Base-by-base conservation (phyloP, 2,329 filamentous ascomycete species). In the Fusarium liriodendri region DNA sequence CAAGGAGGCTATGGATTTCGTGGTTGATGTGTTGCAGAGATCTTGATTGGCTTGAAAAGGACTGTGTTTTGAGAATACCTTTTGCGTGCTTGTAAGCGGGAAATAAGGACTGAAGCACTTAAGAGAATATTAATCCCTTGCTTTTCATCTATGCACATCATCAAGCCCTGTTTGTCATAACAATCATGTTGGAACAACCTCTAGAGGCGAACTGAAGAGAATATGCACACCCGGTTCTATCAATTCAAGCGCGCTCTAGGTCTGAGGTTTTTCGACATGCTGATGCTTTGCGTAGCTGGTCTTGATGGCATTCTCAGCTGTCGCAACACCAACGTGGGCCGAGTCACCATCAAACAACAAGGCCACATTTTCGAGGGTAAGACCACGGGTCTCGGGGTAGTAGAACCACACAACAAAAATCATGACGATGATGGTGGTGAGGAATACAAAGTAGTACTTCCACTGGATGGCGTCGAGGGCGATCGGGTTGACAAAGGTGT, bases 1-100 rank as follows among this genome's bases (percentile, higher is more conserved):
- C 3, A 83, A 72, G 20, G 62, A 76, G 22, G 76, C 70, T 0
- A 5, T 78, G 25, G 62, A 72, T 2, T 78, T 75, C 72, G 74
- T 78, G 10, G 33, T 76, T 27, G 50, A 70, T 35, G 59, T 77
- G 14, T 22, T 77, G 2, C 55, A 64, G 25, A 38, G 35, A 4
- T 62, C 27, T 10, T 73, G 2, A 72, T 7, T n/a, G 35, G 32
- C 3, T 52, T 40, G 38, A 50, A 14, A 50, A 62, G 40, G 4
- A 38, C 20, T 29, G 8, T 52, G 42, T 33, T 60, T 18, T 14
- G 13, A 11, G 40, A 25, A n/a, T 18, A 1, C 4, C 14, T 5
- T 40, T 33, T 9, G 13, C 5, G 29, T 6, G 8, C 6, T n/a
- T n/a, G 20, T 22, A 27, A 40, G 55, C 22, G 27, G 27, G 6